These are phyloP conservation scores for Cyphellophora europaea DNA, from an alignment of 2,329 filamentous ascomycete species.

Conservation along the genomic window DNA sequence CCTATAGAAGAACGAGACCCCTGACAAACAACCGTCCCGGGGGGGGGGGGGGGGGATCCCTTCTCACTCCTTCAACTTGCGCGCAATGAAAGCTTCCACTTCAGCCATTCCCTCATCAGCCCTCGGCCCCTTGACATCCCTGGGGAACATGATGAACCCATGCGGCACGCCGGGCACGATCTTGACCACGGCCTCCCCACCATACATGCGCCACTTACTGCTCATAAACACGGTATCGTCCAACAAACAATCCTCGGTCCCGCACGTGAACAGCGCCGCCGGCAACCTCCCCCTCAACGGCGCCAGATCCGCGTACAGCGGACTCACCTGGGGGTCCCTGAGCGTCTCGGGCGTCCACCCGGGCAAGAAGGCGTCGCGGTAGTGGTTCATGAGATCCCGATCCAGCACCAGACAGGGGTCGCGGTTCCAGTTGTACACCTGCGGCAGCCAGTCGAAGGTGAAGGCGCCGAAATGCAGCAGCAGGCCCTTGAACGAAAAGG, in stretches of 20 bases:
- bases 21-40: too few species aligned
- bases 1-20: too few species aligned
- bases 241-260: slow-evolving; percentile 45
- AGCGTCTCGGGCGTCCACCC: slow-evolving; percentile 31
- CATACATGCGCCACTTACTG: slow-evolving; percentile 43
- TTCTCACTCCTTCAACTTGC: slow-evolving; percentile 7
- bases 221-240: slow-evolving; percentile 46
- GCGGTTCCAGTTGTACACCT: slow-evolving; percentile 31
- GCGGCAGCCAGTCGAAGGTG: slow-evolving; percentile 36
- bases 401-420: slow-evolving; percentile 34
- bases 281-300: slow-evolving; percentile 29
- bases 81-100: slow-evolving; percentile 13
- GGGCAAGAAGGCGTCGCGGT: slow-evolving; percentile 38
- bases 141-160: slow-evolving; percentile 28
- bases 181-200: slow-evolving; percentile 42
- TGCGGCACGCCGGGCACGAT: slow-evolving; percentile 46
- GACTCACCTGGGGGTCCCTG: slow-evolving; percentile 37
- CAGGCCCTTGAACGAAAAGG: slow-evolving; percentile 38
- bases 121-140: slow-evolving; percentile 11
- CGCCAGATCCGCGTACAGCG: slow-evolving; percentile 40
- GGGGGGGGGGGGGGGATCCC: too few species aligned
- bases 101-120: slow-evolving; percentile 14
- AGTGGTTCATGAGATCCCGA: slow-evolving; percentile 35
- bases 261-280: slow-evolving; percentile 46
- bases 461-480: slow-evolving; percentile 46